Evolutionary conservation across 2,329 filamentous ascomycete genomes (phyloP).

Genomic region (Pseudocercospora macadamiae): DNA sequence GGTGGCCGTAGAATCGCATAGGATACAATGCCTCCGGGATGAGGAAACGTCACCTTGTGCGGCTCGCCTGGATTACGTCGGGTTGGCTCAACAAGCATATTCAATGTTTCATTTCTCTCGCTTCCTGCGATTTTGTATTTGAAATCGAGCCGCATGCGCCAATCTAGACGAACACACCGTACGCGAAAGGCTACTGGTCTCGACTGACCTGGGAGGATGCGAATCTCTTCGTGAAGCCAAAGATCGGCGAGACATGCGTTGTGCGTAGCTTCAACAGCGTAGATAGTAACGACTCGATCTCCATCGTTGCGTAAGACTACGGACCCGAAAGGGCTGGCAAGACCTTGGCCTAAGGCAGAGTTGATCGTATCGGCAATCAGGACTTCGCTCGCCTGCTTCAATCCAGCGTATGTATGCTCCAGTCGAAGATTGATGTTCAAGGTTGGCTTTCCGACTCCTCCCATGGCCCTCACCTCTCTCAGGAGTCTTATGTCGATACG

Average conservation of each 20-base stretch:
- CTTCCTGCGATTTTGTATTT: slow-evolving; percentile 19
- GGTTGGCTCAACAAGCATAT: slow-evolving; percentile 10
- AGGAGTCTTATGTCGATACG: slow-evolving; percentile 56
- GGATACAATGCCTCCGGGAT: slow-evolving; percentile 58
- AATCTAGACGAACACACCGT: slow-evolving; percentile 25
- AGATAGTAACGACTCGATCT: slow-evolving; percentile 25
- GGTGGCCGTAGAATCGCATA: slow-evolving; percentile 62
- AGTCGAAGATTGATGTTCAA: slow-evolving; percentile 48
- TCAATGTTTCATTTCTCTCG: slow-evolving; percentile 13
- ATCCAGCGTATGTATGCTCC: slow-evolving; percentile 30
- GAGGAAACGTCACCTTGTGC: slow-evolving; percentile 59
- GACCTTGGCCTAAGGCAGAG: slow-evolving; percentile 39
- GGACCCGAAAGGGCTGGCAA: slow-evolving; percentile 54
- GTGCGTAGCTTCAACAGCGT: slow-evolving; percentile 19
- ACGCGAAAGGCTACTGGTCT: slow-evolving; percentile 45
- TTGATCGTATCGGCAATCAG: slow-evolving; percentile 56
- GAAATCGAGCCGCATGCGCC: slow-evolving; percentile 21
- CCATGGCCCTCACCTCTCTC: slow-evolving; percentile 61
- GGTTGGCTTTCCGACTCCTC: slow-evolving; percentile 52
- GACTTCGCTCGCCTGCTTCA: slow-evolving; percentile 37
- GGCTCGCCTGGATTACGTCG: slow-evolving; percentile 36
- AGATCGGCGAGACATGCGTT: slow-evolving; percentile 26
- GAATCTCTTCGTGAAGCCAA: slow-evolving; percentile 16
- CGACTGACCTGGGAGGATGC: slow-evolving; percentile 44
- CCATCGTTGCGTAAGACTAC: slow-evolving; percentile 52